Conservation (phyloP, 371 early-diverging fungal genomes). For the Mortierella sp. region DNA sequence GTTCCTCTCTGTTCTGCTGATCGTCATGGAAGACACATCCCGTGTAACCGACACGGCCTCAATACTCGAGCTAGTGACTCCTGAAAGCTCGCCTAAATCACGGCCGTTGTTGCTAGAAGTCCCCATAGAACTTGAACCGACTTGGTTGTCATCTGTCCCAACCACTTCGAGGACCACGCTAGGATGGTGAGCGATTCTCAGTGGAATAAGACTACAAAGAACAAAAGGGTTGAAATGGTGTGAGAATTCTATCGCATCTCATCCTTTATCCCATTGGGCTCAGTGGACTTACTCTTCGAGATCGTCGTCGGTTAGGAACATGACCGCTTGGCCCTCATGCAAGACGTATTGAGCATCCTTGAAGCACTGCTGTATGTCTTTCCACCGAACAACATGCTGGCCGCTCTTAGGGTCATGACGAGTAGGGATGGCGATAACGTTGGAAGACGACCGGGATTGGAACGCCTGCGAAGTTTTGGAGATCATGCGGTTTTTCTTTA, state of each 20-base stretch:
- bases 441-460: no score
- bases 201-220: slow-evolving; percentile 7
- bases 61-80: no score
- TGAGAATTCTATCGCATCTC: no score
- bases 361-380: slow-evolving; percentile 8
- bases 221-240: not conserved
- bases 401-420: not conserved
- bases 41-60: not conserved
- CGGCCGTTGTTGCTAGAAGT: no score
- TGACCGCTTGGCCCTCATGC: not conserved
- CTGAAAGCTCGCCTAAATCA: no score
- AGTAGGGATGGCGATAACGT: no score
- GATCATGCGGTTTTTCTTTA: no score
- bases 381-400: slow-evolving; percentile 16
- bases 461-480: no score
- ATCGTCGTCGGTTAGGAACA: slow-evolving; percentile 16
- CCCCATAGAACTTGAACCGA: not conserved
- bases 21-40: not conserved
- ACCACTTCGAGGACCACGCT: slow-evolving; percentile 7
- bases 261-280: not conserved
- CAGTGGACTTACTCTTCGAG: slow-evolving; percentile 16
- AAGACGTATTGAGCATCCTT: slow-evolving; percentile 7
- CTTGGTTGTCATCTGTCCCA: not conserved
- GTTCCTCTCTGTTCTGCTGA: not conserved
- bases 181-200: slow-evolving; percentile 9